Evolutionary conservation across 768 basidiomycete genomes (phyloP), one percentile per base, ranked within the genome.

Genomic region (Auricularia sp.): DNA sequence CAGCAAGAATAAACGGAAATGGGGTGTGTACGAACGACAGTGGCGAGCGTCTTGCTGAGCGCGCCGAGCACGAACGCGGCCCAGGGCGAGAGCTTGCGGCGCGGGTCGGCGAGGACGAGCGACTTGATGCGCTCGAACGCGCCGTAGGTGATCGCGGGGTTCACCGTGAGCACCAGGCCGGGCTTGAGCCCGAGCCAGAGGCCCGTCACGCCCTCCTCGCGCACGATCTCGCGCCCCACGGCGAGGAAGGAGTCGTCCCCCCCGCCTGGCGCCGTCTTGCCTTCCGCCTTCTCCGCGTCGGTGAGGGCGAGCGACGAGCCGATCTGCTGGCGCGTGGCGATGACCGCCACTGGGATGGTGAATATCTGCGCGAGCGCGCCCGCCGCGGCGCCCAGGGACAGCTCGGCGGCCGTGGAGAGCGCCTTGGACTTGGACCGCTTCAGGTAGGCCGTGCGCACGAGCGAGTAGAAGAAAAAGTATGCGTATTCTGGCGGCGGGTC

Each of bases 381-480:
- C 1, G 97, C 97, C 12, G 90, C 70, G 2, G 97, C 97, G 11
- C 97, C 96, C 18, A 99, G 80, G 21, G 89, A 72, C 3, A 99
- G 81, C 73, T 99, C 97, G 35, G 86, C 85, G 2, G 80, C 84
- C 8, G 88, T 92, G 4, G 86, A 90, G 4, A 93, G 77, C 3
- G 83, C 75, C 18, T 83, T 84, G 0, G 83, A 67, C 68, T 85
- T 86, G 35, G 84, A 79, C 3, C 88, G 84, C 70, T 84, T 87
- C 69, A 90, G 84, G 76, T 94, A 94, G 3, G 89, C 82, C 23
- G 81, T 85, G 68, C 97, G 85, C 33, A 98, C 89, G 74, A 93
- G 81, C 23, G 94, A 90, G 74, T 98, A 98, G 79, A 97, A 98
- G 82, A 96, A 98, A 82, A 99, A 99, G 78, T 99, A 99, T 33